Evolutionary conservation across 1,284 basidiomycete genomes (phyloP).

Genomic region (Ustilago hordei): DNA sequence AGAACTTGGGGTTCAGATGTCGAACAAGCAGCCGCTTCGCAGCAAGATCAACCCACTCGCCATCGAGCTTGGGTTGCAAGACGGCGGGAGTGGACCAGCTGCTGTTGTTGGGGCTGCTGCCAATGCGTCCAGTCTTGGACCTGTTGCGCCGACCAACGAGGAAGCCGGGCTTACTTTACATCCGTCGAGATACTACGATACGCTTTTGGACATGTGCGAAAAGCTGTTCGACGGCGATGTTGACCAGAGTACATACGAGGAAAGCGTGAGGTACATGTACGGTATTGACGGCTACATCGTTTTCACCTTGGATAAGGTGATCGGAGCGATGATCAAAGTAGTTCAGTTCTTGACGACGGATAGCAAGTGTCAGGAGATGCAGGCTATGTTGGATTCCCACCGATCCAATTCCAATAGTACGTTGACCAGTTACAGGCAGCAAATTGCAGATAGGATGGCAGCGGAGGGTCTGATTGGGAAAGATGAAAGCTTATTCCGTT

Average conservation of each 20-base stretch:
- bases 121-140: slow-evolving; percentile 41
- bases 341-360: slow-evolving; percentile 83
- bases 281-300: slow-evolving; percentile 91
- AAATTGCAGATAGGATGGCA: slow-evolving; percentile 83
- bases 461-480: slow-evolving; percentile 85
- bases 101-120: slow-evolving; percentile 60
- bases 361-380: slow-evolving; percentile 83
- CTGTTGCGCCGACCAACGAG: slow-evolving; percentile 55
- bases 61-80: slow-evolving; percentile 77
- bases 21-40: slow-evolving; percentile 55
- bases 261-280: slow-evolving; percentile 96
- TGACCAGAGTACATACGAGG: slow-evolving; percentile 89
- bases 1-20: slow-evolving; percentile 74
- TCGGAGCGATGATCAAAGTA: slow-evolving; percentile 73
- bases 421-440: slow-evolving; percentile 78
- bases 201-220: slow-evolving; percentile 90
- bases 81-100: slow-evolving; percentile 71
- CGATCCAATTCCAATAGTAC: slow-evolving; percentile 58
- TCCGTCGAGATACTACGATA: slow-evolving; percentile 80
- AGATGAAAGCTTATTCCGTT: slow-evolving; percentile 90
- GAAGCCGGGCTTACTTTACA: slow-evolving; percentile 60
- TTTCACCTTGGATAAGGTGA: slow-evolving; percentile 93
- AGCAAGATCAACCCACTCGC: slow-evolving; percentile 74
- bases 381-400: slow-evolving; percentile 78
- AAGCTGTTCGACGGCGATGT: slow-evolving; percentile 92